Conservation (phyloP, 1,139 yeast species). For the Lipomyces yarrowii region DNA sequence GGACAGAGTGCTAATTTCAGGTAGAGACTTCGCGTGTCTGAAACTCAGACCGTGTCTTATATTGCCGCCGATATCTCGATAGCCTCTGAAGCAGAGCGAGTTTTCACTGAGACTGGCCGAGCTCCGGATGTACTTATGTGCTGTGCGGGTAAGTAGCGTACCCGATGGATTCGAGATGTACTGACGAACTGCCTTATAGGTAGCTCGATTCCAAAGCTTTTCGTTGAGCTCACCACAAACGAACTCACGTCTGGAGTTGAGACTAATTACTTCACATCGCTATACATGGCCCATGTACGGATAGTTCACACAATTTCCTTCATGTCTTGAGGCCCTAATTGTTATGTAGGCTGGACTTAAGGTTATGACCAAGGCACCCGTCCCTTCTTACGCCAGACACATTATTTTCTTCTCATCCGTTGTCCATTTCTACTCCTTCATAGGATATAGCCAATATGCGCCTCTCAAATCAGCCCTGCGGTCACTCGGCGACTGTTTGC, state of each 20-base stretch:
- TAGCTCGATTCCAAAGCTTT: conserved; percentile 61
- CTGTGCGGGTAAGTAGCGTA: conserved; percentile 61
- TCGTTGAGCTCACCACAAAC: conserved; percentile 61
- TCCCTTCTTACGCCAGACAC: conserved; percentile 49
- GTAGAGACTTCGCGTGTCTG: conserved; percentile 31
- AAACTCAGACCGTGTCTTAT: conserved; percentile 49
- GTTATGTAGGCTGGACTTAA: conserved; percentile 44
- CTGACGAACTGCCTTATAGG: background rate
- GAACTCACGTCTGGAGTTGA: conserved; percentile 65
- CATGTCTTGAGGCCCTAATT: background rate
- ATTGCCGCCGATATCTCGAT: conserved; percentile 68
- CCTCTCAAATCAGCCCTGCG: conserved; percentile 86
- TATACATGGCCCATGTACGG: conserved; percentile 64
- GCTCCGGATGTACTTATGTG: conserved; percentile 74
- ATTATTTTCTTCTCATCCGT: conserved; percentile 79
- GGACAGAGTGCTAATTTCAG: background rate
- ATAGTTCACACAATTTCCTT: conserved; percentile 38
- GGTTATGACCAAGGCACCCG: conserved; percentile 45
- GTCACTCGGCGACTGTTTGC: conserved; percentile 69
- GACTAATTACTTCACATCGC: conserved; percentile 72
- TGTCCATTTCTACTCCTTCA: conserved; percentile 80
- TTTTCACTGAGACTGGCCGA: conserved; percentile 43
- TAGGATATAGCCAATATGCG: conserved; percentile 89
- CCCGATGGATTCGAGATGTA: background rate
- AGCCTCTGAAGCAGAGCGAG: conserved; percentile 53